Base-by-base conservation (phyloP, 805 yeast species). In the Kuraishia piskuri region DNA sequence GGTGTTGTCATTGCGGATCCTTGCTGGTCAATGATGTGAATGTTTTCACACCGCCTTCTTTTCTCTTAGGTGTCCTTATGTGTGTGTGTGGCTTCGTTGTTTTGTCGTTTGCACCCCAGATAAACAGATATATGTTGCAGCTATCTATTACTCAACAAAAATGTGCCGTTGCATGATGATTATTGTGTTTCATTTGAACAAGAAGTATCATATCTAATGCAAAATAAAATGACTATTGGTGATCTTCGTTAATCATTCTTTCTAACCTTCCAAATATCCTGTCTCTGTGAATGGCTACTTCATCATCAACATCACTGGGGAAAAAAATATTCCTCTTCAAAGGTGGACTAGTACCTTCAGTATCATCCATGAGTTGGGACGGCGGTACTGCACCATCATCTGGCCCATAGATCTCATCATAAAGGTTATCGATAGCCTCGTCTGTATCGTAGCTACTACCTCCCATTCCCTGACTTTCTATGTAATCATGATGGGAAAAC, bases 221-320 rank as follows among this genome's bases (percentile, higher is more conserved):
- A 31, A 31, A 10, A 10, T n/a, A n/a, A 10, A 3, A 24, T 22
- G 14, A 47, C 8, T 19, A 1, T 24, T 52, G 20, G 7, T 54
- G 52, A 20, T 60, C 54, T 54, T 76, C 75, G 37, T 79, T 66
- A 19, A 85, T 77, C 85, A 82, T 77, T 26, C 64, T 68, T 57
- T 84, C 80, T 24, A 85, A 64, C 53, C 70, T 72, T 0, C 81
- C 81, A 64, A 84, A 84, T 4, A 84, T 83, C 50, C 66, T 70
- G 59, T 84, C 90, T 52, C 90, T 67, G 59, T 85, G 84, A 1
- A 76, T 72, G 0, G 89, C 89, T 57, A 82, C 49, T 3, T 80
- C 82, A 59, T 83, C 86, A 26, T 80, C 81, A 44, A 69, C 73
- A 53, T 84, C 90, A 6, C 68, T 65, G 2, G 75, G 71, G 59